Percentiles rank a stretch among this genome's conserved stretches.
Evolutionary conservation across 2,329 filamentous ascomycete genomes (phyloP).

Genomic region (Thermochaetoides dissita): DNA sequence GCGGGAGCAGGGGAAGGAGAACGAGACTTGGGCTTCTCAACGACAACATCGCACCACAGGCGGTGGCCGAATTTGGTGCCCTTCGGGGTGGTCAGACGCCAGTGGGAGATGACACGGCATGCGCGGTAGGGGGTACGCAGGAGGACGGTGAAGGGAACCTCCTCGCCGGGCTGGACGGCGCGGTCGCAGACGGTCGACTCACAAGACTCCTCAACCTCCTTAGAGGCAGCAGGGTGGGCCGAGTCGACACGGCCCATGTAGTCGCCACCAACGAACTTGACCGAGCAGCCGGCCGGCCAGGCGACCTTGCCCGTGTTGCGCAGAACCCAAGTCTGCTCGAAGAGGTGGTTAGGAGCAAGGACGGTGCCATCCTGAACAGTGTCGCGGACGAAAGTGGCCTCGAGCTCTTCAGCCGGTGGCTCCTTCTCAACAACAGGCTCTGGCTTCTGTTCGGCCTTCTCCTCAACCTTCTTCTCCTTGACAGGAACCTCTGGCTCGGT

Average conservation of each 20-base stretch:
- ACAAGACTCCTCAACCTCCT: constrained; percentile 62
- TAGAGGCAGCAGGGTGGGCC: constrained; percentile 61
- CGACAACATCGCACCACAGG: constrained; percentile 84
- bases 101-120: constrained; percentile 84
- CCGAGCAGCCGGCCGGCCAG: constrained; percentile 82
- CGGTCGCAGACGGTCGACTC: constrained; percentile 67
- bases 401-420: constrained; percentile 21
- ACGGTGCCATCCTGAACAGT: constrained; percentile 64
- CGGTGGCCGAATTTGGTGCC: constrained; percentile 81
- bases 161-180: constrained; percentile 57
- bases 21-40: constrained; percentile 32
- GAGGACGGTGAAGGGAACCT: constrained; percentile 66
- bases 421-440: constrained; percentile 1
- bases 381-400: constrained; percentile 60
- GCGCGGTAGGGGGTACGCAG: constrained; percentile 66
- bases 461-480: constrained; percentile 20
- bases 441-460: constrained; percentile 10
- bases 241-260: constrained; percentile 90
- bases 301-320: constrained; percentile 64
- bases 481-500: constrained; percentile 11
- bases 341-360: constrained; percentile 55
- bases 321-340: constrained; percentile 84
- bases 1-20: neutral
- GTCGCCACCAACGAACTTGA: constrained; percentile 85
- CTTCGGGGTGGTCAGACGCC: constrained; percentile 74